Evolutionary conservation across 1,284 basidiomycete species (phyloP).

Genomic region (Schizophyllum amplum): DNA sequence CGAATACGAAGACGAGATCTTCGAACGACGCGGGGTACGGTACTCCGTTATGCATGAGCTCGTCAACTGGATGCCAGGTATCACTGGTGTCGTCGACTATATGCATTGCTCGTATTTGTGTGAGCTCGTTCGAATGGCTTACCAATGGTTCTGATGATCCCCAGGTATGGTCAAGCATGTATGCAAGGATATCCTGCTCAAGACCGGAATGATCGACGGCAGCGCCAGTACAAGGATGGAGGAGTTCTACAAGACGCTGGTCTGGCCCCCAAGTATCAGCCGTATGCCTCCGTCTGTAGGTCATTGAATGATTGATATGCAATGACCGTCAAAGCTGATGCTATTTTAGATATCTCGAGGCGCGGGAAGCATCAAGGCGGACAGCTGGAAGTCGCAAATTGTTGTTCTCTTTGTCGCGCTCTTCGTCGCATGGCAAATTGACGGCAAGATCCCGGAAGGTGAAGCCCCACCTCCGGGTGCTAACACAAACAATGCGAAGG

Average conservation of each 20-base stretch:
- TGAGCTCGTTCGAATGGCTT: not conserved
- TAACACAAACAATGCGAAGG: conserved; percentile 12
- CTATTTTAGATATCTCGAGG: conserved; percentile 12
- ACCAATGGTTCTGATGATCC: no score
- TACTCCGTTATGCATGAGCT: conserved; percentile 2
- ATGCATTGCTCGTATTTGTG: conserved; percentile 8
- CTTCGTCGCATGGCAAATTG: conserved; percentile 15
- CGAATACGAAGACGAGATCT: conserved; percentile 7
- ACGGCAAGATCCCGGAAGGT: conserved; percentile 18
- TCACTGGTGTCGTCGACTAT: conserved; percentile 3
- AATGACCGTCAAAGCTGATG: not conserved
- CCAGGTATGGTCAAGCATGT: conserved; percentile 15
- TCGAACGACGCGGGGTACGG: conserved; percentile 3
- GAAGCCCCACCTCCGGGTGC: conserved; percentile 13
- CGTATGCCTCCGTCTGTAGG: conserved; percentile 12
- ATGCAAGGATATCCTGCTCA: conserved; percentile 14
- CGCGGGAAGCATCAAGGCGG: conserved; percentile 17
- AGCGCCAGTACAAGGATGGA: conserved; percentile 11
- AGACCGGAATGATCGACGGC: conserved; percentile 15
- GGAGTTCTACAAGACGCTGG: conserved; percentile 8
- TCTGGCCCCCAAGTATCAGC: conserved; percentile 16
- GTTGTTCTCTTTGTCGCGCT: conserved; percentile 14
- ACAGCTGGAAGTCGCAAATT: conserved; percentile 17
- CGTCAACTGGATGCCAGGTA: conserved; percentile 5
- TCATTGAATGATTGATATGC: not conserved